phyloP scores from a whole-genome alignment of 2,329 filamentous ascomycete species.

The Calonectria henricotiae region DNA sequence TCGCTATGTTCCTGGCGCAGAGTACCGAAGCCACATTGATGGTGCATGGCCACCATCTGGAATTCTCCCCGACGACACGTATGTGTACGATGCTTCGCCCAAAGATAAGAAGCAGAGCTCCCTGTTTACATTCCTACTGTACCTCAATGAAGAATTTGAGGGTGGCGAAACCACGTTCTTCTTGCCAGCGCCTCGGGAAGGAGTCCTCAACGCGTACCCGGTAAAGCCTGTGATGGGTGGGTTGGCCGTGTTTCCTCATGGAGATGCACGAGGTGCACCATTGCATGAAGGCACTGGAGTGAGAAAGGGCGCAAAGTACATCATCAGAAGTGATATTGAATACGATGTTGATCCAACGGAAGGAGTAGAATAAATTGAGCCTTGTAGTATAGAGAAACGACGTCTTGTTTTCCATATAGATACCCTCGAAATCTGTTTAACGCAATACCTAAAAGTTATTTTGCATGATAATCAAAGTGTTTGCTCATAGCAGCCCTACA shows the following conservation, averaged over 20 bases:
- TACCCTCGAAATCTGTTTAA: background rate
- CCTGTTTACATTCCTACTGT: slow-evolving; percentile 79
- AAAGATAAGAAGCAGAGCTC: slow-evolving; percentile 74
- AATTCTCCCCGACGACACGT: slow-evolving; percentile 71
- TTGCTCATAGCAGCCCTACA: too few relatives aligned
- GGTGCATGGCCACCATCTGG: slow-evolving; percentile 83
- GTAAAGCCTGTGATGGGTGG: slow-evolving; percentile 79
- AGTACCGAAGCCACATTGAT: slow-evolving; percentile 81
- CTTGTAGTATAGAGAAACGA: background rate
- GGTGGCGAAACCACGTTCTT: slow-evolving; percentile 83
- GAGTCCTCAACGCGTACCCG: slow-evolving; percentile 79
- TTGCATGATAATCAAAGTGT: too few relatives aligned
- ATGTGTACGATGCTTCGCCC: slow-evolving; percentile 79
- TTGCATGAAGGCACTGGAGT: slow-evolving; percentile 82
- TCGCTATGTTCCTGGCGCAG: slow-evolving; percentile 80
- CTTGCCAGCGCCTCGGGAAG: slow-evolving; percentile 75
- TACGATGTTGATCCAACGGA: slow-evolving; percentile 72
- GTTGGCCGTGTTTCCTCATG: slow-evolving; percentile 80
- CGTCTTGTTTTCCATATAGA: background rate
- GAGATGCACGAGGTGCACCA: slow-evolving; percentile 76
- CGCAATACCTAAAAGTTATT: background rate
- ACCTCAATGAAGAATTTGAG: slow-evolving; percentile 81
- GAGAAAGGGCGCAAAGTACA: slow-evolving; percentile 77
- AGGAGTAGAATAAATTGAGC: slow-evolving; percentile 6
- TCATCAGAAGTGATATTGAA: slow-evolving; percentile 80